A percentile compares a stretch with the other conserved stretches of the same genome.
These are phyloP conservation scores for Lactarius pseudohatsudake DNA, from an alignment of 768 basidiomycete genomes.

Conservation along the genomic window DNA sequence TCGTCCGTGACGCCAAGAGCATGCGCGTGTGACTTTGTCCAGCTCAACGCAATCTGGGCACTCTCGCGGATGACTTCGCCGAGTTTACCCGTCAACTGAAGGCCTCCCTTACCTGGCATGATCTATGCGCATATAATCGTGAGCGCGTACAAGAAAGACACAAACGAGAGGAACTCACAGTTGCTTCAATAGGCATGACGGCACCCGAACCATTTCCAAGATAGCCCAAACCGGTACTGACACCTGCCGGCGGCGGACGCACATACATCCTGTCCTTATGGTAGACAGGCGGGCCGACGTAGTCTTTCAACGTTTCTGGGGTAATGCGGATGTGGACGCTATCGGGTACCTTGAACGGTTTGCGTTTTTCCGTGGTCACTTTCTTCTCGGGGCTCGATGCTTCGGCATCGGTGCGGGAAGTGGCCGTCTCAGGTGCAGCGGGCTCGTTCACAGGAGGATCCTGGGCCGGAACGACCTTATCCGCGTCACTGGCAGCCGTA, in stretches of 20 bases:
- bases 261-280: slow-evolving; percentile 93
- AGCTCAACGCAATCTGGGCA: slow-evolving; percentile 91
- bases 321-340: slow-evolving; percentile 79
- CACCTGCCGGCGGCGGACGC: slow-evolving; percentile 80
- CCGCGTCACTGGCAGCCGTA: slow-evolving; percentile 25
- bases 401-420: slow-evolving; percentile 29
- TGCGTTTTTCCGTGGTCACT: slow-evolving; percentile 75
- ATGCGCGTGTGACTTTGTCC: slow-evolving; percentile 89
- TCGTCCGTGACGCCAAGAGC: slow-evolving; percentile 81
- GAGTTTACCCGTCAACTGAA: slow-evolving; percentile 95
- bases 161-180: slow-evolving; percentile 52
- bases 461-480: slow-evolving; percentile 51
- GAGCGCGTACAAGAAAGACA: background rate
- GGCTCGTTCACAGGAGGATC: slow-evolving; percentile 47
- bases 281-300: slow-evolving; percentile 94
- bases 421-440: slow-evolving; percentile 32
- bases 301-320: slow-evolving; percentile 88
- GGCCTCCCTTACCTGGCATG: slow-evolving; percentile 93
- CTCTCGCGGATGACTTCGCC: slow-evolving; percentile 98
- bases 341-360: slow-evolving; percentile 79
- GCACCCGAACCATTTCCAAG: slow-evolving; percentile 95
- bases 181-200: slow-evolving; percentile 96
- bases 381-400: slow-evolving; percentile 35
- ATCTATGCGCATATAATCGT: slow-evolving; percentile 46
- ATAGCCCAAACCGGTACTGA: slow-evolving; percentile 93